Evolutionary conservation across 208 protist genomes (phyloP), one percentile per base, ranked within the genome.

Genomic region (Leptomonas seymouri): DNA sequence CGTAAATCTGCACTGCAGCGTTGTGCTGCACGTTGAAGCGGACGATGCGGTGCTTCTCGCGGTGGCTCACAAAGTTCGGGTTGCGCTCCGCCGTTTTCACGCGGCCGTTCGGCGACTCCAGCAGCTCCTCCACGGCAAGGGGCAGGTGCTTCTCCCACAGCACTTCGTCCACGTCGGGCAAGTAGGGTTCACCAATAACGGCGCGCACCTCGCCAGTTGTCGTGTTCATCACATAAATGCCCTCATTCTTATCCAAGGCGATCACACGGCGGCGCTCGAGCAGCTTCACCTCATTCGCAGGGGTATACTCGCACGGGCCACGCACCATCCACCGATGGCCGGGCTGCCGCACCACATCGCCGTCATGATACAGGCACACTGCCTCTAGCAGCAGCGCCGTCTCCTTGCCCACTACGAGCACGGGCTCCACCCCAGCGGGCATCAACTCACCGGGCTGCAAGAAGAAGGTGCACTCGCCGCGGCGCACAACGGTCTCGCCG

Each of bases 21-120:
- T 98, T 98, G 91, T 99, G 97, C 67, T 96, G 93, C 20, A 98
- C 95, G 78, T 98, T 96, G 76, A 96, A 98, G 31, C 94, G 89
- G 4, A 99, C 91, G 39, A 98, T 88, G 65, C 87, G 81, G 71
- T 90, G 83, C 56, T 74, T 65, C 51, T 91, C 76, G 41, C 90
- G 83, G 14, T 59, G 67, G 61, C 75, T 81, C 8, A 27, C 48
- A 42, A 85, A 85, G 23, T 70, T 57, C 0, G 61, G 23, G 61
- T 67, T 64, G n/a, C 53, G 63, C 45, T 91, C 67, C 18, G 36
- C 50, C 8, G 74, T 79, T 27, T 70, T 60, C 8, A 75, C 56
- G 39, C 81, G 86, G 15, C 89, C 86, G 31, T 74, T 74, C 3
- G 85, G 76, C 25, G 71, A 85, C 31, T 71, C 54, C 15, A 99